Conservation (phyloP, 2,329 filamentous ascomycete species). For the Aspergillus ochraceus region DNA sequence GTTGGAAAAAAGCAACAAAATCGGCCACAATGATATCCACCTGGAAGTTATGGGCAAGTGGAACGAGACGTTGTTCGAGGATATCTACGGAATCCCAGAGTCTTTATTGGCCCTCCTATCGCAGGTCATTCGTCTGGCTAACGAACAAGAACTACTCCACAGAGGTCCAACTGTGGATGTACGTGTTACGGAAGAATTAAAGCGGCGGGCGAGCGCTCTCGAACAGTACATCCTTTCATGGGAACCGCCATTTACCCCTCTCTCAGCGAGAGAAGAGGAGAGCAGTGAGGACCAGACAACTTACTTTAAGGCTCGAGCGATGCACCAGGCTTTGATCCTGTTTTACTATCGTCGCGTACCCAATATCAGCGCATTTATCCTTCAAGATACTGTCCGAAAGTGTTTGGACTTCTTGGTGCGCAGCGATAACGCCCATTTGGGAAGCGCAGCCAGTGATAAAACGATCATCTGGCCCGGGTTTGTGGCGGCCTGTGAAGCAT, state of each 20-base stretch:
- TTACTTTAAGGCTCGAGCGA: conserved; percentile 29
- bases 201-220: conserved; percentile 1
- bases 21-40: conserved; percentile 32
- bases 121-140: conserved; percentile 39
- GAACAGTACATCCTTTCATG: conserved; percentile 11
- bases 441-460: neutral
- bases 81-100: conserved; percentile 40
- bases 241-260: conserved; percentile 14
- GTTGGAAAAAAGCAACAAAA: conserved; percentile 22
- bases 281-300: neutral
- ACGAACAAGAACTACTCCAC: conserved; percentile 18
- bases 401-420: conserved; percentile 11
- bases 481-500: conserved; percentile 34
- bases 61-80: conserved; percentile 28
- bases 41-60: conserved; percentile 26
- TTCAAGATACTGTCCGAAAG: conserved; percentile 33
- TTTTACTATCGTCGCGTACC: conserved; percentile 39
- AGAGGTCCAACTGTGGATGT: conserved; percentile 5
- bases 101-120: conserved; percentile 40
- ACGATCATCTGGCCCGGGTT: conserved; percentile 32
- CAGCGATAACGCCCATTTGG: neutral
- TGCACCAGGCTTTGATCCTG: conserved; percentile 37
- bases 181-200: neutral
- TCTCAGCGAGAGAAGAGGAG: neutral
- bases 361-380: conserved; percentile 34